These are phyloP conservation scores for Colletotrichum lini DNA, from an alignment of 2,329 filamentous ascomycete genomes.

Conservation along the genomic window DNA sequence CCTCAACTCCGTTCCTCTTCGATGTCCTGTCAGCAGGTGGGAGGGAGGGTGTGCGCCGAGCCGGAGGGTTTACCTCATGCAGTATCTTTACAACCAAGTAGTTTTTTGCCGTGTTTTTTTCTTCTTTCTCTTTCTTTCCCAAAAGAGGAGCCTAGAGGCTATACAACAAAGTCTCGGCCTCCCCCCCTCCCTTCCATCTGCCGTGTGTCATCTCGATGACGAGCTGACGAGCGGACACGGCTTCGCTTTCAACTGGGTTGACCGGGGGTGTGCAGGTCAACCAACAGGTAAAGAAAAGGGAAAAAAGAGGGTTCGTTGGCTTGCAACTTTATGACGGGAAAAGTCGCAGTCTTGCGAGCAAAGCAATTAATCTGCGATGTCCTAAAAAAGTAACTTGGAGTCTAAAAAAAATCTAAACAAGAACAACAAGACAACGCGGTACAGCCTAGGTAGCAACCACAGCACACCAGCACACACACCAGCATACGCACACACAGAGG, in stretches of 20 bases:
- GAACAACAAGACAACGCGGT: too few species aligned
- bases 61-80: neutral
- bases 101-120: neutral
- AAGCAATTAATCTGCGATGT: too few species aligned
- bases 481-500: too few species aligned
- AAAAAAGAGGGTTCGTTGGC: constrained; percentile 13
- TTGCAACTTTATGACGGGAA: constrained; percentile 12
- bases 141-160: neutral
- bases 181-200: too few species aligned
- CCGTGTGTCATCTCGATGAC: constrained; percentile 23
- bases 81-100: too few species aligned
- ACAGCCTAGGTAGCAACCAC: too few species aligned
- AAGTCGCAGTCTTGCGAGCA: too few species aligned
- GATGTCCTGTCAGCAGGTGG: neutral
- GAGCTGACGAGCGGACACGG: constrained; percentile 1
- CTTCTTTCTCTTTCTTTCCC: neutral
- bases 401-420: neutral
- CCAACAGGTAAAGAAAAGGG: too few species aligned
- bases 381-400: constrained; percentile 12
- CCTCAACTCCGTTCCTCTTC: neutral
- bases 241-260: neutral
- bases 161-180: neutral
- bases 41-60: constrained; percentile 15
- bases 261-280: neutral
- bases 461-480: too few species aligned